Conservation (phyloP, 768 basidiomycete genomes). For the Boletus eberwhitei region DNA sequence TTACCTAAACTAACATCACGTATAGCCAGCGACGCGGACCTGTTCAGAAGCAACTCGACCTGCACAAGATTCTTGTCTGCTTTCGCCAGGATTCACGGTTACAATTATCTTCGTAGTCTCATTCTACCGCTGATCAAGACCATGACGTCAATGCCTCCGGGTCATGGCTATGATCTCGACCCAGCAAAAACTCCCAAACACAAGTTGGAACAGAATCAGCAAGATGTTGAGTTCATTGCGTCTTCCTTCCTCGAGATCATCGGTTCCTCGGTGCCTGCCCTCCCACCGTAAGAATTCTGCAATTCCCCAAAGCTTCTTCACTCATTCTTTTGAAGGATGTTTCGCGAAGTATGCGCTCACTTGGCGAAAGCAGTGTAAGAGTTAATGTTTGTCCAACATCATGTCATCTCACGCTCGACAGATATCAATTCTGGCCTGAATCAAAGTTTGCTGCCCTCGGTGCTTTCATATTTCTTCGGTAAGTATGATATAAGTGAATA, state of each 20-base stretch:
- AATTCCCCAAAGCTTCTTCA: not conserved
- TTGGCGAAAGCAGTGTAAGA: slow-evolving; percentile 76
- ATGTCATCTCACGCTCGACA: slow-evolving; percentile 23
- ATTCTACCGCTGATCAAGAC: slow-evolving; percentile 74
- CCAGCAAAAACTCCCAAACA: slow-evolving; percentile 56
- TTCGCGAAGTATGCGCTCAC: slow-evolving; percentile 83
- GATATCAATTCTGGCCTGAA: slow-evolving; percentile 71
- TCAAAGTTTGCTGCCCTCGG: slow-evolving; percentile 80
- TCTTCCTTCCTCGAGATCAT: slow-evolving; percentile 74
- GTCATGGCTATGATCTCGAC: slow-evolving; percentile 76
- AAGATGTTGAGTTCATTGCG: slow-evolving; percentile 70
- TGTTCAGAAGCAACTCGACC: slow-evolving; percentile 87
- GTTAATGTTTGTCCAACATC: not conserved
- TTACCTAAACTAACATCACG: slow-evolving; percentile 1
- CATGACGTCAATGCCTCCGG: slow-evolving; percentile 69
- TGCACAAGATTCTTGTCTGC: slow-evolving; percentile 84
- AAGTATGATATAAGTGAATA: slow-evolving; percentile 7
- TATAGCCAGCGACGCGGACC: slow-evolving; percentile 71
- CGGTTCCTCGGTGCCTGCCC: slow-evolving; percentile 58
- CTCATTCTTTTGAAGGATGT: slow-evolving; percentile 52
- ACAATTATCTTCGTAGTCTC: slow-evolving; percentile 81
- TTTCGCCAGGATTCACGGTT: slow-evolving; percentile 88
- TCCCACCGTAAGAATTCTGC: slow-evolving; percentile 63
- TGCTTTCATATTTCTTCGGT: slow-evolving; percentile 90
- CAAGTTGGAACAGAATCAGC: slow-evolving; percentile 63